Conservation (phyloP, 345 rosid species). For the Rhodomyrtus tomentosa region DNA sequence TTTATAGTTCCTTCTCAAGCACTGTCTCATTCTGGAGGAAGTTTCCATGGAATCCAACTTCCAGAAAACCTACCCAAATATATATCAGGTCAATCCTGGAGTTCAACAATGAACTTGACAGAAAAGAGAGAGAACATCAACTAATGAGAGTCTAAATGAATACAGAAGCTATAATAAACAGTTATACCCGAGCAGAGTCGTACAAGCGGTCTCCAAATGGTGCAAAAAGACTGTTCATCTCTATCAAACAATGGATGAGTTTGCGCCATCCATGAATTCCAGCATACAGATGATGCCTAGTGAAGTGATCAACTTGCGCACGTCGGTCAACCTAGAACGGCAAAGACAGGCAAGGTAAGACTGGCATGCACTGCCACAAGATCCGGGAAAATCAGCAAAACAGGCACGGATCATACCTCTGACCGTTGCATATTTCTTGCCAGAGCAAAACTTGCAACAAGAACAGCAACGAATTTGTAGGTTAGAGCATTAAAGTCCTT, state of each 20-base stretch:
- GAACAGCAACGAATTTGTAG: slow-evolving; percentile 87
- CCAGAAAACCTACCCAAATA: slow-evolving; percentile 69
- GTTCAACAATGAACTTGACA: not conserved
- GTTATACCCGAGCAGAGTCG: slow-evolving; percentile 51
- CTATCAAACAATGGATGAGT: slow-evolving; percentile 74
- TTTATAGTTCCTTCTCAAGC: slow-evolving; percentile 66
- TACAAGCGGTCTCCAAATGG: slow-evolving; percentile 49
- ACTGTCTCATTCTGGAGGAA: slow-evolving; percentile 92
- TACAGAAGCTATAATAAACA: not conserved
- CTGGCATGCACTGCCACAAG: not conserved
- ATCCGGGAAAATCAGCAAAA: not conserved
- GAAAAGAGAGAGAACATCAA: not conserved
- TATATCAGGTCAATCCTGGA: not conserved
- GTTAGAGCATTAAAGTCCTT: slow-evolving; percentile 94
- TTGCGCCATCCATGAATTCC: slow-evolving; percentile 94
- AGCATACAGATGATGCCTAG: slow-evolving; percentile 37
- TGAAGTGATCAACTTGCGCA: slow-evolving; percentile 59
- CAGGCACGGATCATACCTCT: slow-evolving; percentile 51
- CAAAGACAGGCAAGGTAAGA: not conserved
- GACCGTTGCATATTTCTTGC: slow-evolving; percentile 97
- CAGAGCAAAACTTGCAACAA: slow-evolving; percentile 98
- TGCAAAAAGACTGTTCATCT: slow-evolving; percentile 81
- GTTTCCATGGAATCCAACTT: slow-evolving; percentile 93
- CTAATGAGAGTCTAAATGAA: not conserved
- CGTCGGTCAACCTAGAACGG: slow-evolving; percentile 77